Conservation (phyloP, 192 early-diverging fungal genomes). For the Coemansia nantahalensis region DNA sequence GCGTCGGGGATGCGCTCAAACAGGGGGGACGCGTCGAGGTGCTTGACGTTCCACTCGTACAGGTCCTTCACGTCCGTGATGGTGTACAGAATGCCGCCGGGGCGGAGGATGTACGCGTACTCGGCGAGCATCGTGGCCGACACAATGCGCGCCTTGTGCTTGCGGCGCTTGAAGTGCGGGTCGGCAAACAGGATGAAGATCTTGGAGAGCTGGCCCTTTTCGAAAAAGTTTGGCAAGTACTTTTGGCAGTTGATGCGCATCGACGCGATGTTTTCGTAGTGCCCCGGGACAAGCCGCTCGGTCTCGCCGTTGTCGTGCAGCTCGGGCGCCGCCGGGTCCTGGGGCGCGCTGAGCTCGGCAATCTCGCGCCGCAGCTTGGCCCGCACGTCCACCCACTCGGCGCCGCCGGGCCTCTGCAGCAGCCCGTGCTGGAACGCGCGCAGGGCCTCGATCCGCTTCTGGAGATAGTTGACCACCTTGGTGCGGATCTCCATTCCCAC, state of each 20-base stretch:
- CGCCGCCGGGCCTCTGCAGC: background rate
- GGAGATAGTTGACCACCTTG: slow-evolving; percentile 93
- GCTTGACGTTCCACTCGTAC: slow-evolving; percentile 94
- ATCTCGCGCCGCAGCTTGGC: slow-evolving; percentile 42
- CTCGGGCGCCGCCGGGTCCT: slow-evolving; percentile 12
- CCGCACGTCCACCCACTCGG: slow-evolving; percentile 51
- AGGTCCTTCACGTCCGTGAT: slow-evolving; percentile 93
- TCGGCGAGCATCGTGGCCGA: slow-evolving; percentile 84
- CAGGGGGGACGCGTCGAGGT: slow-evolving; percentile 89
- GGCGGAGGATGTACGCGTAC: slow-evolving; percentile 92
- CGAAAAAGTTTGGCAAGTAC: slow-evolving; percentile 97
- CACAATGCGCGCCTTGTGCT: slow-evolving; percentile 98
- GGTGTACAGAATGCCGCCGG: slow-evolving; percentile 92
- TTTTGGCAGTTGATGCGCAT: slow-evolving; percentile 99
- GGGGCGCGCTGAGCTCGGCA: slow-evolving; percentile 15
- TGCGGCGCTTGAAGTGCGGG: slow-evolving; percentile 98
- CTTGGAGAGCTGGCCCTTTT: slow-evolving; percentile 92
- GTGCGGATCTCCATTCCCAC: slow-evolving; percentile 99
- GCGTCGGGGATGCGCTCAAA: slow-evolving; percentile 82
- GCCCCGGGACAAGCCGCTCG: slow-evolving; percentile 55
- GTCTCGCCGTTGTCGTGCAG: slow-evolving; percentile 51
- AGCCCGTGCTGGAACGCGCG: slow-evolving; percentile 59
- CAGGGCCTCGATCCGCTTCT: slow-evolving; percentile 83
- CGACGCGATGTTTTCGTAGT: slow-evolving; percentile 95
- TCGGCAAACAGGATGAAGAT: slow-evolving; percentile 99